phyloP scores from a whole-genome alignment of 306 rosid species.

The Quercus gilva region DNA sequence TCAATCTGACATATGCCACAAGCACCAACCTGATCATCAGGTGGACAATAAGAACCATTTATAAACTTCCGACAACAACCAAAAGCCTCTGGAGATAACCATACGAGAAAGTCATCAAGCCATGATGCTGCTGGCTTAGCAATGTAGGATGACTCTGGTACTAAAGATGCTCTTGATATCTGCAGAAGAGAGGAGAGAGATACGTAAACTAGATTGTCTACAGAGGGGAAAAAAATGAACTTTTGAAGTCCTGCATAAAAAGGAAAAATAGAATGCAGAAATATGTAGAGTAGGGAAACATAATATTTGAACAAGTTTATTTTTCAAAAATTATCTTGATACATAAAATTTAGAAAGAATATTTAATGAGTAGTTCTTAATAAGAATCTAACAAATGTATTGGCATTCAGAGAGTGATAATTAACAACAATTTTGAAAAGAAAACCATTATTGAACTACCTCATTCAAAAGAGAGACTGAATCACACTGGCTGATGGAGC shows the following conservation, averaged over 20 bases:
- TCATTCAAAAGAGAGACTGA: slow-evolving; percentile 91
- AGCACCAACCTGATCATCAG: slow-evolving; percentile 89
- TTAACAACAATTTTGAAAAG: slow-evolving; percentile 7
- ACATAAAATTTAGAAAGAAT: background rate
- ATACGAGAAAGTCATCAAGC: slow-evolving; percentile 99
- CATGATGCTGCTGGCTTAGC: slow-evolving; percentile 99
- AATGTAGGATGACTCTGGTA: slow-evolving; percentile 77
- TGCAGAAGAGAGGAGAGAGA: slow-evolving; percentile 31
- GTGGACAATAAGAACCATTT: slow-evolving; percentile 91
- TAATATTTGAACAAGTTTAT: background rate
- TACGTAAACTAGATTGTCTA: background rate
- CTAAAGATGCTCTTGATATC: slow-evolving; percentile 88
- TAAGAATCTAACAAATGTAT: background rate
- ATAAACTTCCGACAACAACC: slow-evolving; percentile 92
- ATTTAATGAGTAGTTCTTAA: background rate
- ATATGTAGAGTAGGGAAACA: background rate
- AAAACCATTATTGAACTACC: slow-evolving; percentile 44
- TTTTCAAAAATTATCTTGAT: background rate
- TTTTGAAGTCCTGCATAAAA: background rate
- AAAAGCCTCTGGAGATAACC: slow-evolving; percentile 98
- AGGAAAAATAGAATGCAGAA: background rate
- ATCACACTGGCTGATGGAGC: slow-evolving; percentile 94
- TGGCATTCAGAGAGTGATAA: background rate
- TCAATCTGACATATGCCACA: slow-evolving; percentile 4
- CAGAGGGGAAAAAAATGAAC: too few species aligned